These are phyloP conservation scores for Geotrichum macrosporum DNA, from an alignment of 1,139 yeast genomes.

Conservation along the genomic window DNA sequence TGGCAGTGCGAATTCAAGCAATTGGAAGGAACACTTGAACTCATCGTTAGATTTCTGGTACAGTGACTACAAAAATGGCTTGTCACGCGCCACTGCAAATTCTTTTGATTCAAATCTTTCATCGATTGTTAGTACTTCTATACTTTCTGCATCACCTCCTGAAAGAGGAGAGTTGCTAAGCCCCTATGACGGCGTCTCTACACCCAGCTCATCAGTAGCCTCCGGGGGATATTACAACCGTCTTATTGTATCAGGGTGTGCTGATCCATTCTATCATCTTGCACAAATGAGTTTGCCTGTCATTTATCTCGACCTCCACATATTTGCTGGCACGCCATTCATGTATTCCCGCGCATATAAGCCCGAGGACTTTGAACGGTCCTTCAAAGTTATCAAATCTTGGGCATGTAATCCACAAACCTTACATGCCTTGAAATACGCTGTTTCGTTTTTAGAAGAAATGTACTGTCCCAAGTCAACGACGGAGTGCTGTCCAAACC, in stretches of 20 bases:
- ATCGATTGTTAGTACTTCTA: background rate
- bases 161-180: background rate
- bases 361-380: slow-evolving; percentile 39
- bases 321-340: slow-evolving; percentile 78
- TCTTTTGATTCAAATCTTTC: slow-evolving; percentile 24
- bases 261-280: slow-evolving; percentile 48
- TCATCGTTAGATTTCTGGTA: slow-evolving; percentile 17
- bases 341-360: slow-evolving; percentile 42
- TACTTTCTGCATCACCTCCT: background rate
- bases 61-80: slow-evolving; percentile 12
- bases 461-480: slow-evolving; percentile 25
- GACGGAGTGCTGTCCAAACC: slow-evolving; percentile 19
- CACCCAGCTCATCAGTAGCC: slow-evolving; percentile 1
- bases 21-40: slow-evolving; percentile 13
- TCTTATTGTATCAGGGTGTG: slow-evolving; percentile 27
- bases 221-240: slow-evolving; percentile 21
- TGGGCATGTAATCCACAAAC: slow-evolving; percentile 11
- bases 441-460: slow-evolving; percentile 31
- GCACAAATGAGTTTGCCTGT: slow-evolving; percentile 69
- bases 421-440: slow-evolving; percentile 26
- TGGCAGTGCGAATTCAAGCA: background rate
- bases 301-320: slow-evolving; percentile 72
- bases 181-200: background rate
- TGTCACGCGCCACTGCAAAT: slow-evolving; percentile 24
- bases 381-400: background rate